A percentile compares a stretch with the other conserved stretches of the same genome.
phyloP scores from a whole-genome alignment of 2,329 filamentous ascomycete genomes.

The Didymella segeticola region DNA sequence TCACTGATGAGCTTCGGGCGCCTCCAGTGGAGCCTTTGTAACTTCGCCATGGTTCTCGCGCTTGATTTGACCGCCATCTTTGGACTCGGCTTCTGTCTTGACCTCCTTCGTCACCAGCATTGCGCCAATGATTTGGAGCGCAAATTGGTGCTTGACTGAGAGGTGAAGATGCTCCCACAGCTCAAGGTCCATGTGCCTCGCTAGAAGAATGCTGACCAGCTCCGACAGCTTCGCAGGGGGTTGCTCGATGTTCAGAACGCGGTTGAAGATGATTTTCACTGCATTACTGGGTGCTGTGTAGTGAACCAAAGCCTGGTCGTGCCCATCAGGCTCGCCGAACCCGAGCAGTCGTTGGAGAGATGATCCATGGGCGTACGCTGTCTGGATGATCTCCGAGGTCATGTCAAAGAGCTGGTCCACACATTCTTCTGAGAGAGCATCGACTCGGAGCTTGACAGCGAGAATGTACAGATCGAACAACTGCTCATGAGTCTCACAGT shows the following conservation, averaged over 20 bases:
- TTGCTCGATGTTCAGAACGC: conserved; percentile 21
- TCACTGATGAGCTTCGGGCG: background rate
- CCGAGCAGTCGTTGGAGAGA: conserved; percentile 12
- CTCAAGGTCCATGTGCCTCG: conserved; percentile 14
- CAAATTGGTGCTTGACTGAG: conserved; percentile 1
- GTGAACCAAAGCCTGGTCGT: too few species aligned
- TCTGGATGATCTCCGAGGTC: conserved; percentile 8
- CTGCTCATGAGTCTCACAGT: conserved; percentile 18
- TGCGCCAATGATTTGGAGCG: conserved; percentile 7
- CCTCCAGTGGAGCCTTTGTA: background rate
- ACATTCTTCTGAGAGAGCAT: conserved; percentile 21
- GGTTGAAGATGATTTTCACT: conserved; percentile 23
- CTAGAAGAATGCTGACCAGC: conserved; percentile 24
- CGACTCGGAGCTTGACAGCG: conserved; percentile 20
- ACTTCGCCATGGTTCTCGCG: background rate
- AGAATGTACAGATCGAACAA: conserved; percentile 23
- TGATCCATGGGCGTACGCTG: conserved; percentile 4
- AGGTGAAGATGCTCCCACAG: conserved; percentile 15
- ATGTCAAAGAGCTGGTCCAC: conserved; percentile 14
- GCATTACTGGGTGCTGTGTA: conserved; percentile 4
- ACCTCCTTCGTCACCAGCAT: conserved; percentile 16
- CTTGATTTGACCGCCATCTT: conserved; percentile 3
- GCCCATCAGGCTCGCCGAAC: background rate
- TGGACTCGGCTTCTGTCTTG: background rate
- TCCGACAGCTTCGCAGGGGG: conserved; percentile 19